A percentile compares a stretch with the other conserved stretches of the same genome.
Evolutionary conservation across 176 grass and related monocot species (phyloP).

Genomic region (Cenchrus purpureus): DNA sequence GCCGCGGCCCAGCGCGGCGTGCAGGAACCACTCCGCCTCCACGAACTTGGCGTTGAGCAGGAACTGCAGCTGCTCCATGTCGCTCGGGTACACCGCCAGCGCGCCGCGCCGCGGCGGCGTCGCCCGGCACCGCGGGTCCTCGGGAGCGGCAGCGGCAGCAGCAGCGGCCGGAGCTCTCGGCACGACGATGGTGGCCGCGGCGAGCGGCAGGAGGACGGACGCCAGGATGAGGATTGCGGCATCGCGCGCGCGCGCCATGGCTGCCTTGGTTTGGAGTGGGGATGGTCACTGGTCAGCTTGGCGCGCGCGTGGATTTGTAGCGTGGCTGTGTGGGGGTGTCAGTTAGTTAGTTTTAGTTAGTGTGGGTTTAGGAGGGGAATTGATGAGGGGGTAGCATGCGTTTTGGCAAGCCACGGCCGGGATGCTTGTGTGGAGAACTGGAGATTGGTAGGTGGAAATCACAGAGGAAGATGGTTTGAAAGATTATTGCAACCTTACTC

Average conservation of each 20-base stretch:
- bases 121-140: constrained; percentile 48
- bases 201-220: not conserved
- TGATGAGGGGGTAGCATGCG: not conserved
- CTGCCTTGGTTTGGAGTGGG: not conserved
- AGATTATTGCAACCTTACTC: no score
- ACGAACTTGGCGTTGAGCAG: constrained; percentile 80
- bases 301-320: constrained; percentile 6
- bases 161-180: not conserved
- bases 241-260: constrained; percentile 39
- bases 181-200: not conserved
- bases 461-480: no score
- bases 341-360: constrained; percentile 40
- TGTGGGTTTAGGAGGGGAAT: constrained; percentile 30
- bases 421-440: constrained; percentile 21
- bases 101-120: constrained; percentile 31
- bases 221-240: not conserved
- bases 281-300: not conserved
- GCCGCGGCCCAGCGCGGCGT: constrained; percentile 60
- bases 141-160: not conserved
- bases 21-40: constrained; percentile 86
- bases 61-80: constrained; percentile 80
- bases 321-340: not conserved
- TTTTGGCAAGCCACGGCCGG: constrained; percentile 15
- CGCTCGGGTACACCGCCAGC: constrained; percentile 56
- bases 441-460: not conserved